Evolutionary conservation across 495 filamentous ascomycete species (phyloP).

Genomic region (Penicillium herquei): DNA sequence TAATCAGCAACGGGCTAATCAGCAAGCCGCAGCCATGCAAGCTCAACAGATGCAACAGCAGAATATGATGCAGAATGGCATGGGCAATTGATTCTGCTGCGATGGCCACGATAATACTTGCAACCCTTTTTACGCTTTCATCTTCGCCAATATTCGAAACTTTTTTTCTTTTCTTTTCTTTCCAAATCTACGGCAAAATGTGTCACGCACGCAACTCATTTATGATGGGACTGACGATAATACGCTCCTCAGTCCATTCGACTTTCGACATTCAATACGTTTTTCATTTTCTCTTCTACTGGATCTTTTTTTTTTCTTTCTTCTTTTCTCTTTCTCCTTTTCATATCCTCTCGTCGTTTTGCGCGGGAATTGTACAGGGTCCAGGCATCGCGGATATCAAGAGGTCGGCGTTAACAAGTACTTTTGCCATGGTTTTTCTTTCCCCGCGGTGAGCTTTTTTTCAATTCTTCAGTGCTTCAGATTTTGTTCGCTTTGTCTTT

Average conservation of each 20-base stretch:
- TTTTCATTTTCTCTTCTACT: neutral
- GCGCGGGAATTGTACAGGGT: constrained; percentile 22
- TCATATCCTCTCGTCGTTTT: constrained; percentile 8
- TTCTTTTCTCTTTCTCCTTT: constrained; percentile 5
- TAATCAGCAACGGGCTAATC: constrained; percentile 37
- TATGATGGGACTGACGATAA: too few species aligned
- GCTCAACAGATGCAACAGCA: constrained; percentile 48
- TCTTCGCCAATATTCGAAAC: too few species aligned
- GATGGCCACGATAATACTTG: neutral
- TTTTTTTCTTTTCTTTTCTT: neutral
- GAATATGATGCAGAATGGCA: constrained; percentile 49
- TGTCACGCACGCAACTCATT: too few species aligned
- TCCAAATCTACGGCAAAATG: neutral
- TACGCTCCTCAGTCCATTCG: too few species aligned
- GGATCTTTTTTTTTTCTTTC: neutral
- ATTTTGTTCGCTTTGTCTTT: neutral
- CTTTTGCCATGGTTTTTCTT: constrained; percentile 16
- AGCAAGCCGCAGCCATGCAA: constrained; percentile 24
- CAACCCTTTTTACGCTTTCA: neutral
- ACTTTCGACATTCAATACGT: neutral
- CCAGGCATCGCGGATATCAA: constrained; percentile 21
- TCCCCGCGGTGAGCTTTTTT: neutral
- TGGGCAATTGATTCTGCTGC: constrained; percentile 31
- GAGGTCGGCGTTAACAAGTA: constrained; percentile 20
- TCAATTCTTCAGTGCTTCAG: neutral